These are phyloP conservation scores for Drosera capensis DNA, from an alignment of 148 eudicot genomes.

Conservation along the genomic window DNA sequence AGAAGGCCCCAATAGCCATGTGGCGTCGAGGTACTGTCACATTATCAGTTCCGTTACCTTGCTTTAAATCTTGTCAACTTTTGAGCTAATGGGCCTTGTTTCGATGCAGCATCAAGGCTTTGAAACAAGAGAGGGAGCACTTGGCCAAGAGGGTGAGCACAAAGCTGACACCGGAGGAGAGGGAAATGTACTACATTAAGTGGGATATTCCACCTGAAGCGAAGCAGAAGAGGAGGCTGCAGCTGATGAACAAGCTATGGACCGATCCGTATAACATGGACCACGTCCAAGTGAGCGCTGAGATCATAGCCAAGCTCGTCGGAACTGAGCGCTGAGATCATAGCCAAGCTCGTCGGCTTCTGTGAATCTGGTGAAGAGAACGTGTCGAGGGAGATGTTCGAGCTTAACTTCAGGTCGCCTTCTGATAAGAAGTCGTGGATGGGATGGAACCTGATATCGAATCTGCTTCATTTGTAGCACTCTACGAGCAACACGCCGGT, in stretches of 20 bases:
- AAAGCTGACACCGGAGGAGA: slow-evolving; percentile 58
- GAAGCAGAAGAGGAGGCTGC: slow-evolving; percentile 66
- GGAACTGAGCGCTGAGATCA: slow-evolving; percentile 85
- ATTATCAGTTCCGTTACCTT: no score
- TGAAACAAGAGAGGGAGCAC: slow-evolving; percentile 84
- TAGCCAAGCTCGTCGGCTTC: slow-evolving; percentile 89
- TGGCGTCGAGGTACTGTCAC: slow-evolving; percentile 52
- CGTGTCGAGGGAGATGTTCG: slow-evolving; percentile 85
- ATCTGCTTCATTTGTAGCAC: slow-evolving; percentile 61
- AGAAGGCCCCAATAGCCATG: slow-evolving; percentile 79
- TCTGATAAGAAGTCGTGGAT: slow-evolving; percentile 85
- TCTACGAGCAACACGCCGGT: no score
- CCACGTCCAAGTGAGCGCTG: slow-evolving; percentile 86
- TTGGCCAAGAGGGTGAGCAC: slow-evolving; percentile 87
- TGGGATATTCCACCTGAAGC: slow-evolving; percentile 96
- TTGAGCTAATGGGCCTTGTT: no score
- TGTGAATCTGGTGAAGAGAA: slow-evolving; percentile 64
- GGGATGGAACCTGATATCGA: slow-evolving; percentile 93
- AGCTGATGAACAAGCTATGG: slow-evolving; percentile 87
- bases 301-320: slow-evolving; percentile 81
- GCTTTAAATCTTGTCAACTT: no score
- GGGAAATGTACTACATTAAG: slow-evolving; percentile 62
- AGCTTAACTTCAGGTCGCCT: slow-evolving; percentile 60
- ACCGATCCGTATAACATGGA: slow-evolving; percentile 77
- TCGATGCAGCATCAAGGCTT: slow-evolving; percentile 67